These are phyloP conservation scores for Psilocybe subaeruginosa DNA, from an alignment of 768 basidiomycete species.

Conservation along the genomic window DNA sequence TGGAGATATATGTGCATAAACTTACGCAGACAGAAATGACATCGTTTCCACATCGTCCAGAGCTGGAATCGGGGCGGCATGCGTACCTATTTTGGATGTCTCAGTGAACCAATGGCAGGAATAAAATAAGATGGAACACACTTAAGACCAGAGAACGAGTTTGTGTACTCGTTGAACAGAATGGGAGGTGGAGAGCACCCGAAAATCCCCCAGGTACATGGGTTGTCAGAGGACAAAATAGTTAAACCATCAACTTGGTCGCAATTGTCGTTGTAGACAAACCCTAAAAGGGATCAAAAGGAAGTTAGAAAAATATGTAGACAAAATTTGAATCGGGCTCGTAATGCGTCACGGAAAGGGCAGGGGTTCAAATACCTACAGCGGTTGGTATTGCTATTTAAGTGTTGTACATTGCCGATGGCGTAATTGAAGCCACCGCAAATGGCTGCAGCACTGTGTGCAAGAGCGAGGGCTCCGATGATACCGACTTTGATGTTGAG, in stretches of 20 bases:
- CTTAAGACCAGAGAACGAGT: constrained; percentile 24
- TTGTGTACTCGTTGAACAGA: constrained; percentile 29
- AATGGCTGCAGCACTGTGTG: constrained; percentile 18
- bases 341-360: too few species aligned
- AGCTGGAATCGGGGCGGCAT: constrained; percentile 28
- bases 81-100: constrained; percentile 23
- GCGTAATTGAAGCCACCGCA: constrained; percentile 31
- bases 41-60: constrained; percentile 27
- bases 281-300: constrained; percentile 20
- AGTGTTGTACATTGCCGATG: constrained; percentile 24
- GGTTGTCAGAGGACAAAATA: constrained; percentile 26
- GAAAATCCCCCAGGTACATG: constrained; percentile 29
- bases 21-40: constrained; percentile 33
- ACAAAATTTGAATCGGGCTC: too few species aligned
- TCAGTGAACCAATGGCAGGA: not conserved
- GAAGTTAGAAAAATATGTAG: not conserved
- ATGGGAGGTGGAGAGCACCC: constrained; percentile 32
- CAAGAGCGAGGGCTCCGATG: constrained; percentile 3
- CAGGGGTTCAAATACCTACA: constrained; percentile 12
- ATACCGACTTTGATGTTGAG: not conserved
- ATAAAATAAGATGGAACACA: constrained; percentile 11
- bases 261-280: constrained; percentile 30
- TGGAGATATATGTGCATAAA: not conserved
- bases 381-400: constrained; percentile 20
- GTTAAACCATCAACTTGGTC: constrained; percentile 27